Evolutionary conservation across 1,284 basidiomycete species (phyloP), one percentile per base, ranked within the genome.

Genomic region (Naganishia sp.): DNA sequence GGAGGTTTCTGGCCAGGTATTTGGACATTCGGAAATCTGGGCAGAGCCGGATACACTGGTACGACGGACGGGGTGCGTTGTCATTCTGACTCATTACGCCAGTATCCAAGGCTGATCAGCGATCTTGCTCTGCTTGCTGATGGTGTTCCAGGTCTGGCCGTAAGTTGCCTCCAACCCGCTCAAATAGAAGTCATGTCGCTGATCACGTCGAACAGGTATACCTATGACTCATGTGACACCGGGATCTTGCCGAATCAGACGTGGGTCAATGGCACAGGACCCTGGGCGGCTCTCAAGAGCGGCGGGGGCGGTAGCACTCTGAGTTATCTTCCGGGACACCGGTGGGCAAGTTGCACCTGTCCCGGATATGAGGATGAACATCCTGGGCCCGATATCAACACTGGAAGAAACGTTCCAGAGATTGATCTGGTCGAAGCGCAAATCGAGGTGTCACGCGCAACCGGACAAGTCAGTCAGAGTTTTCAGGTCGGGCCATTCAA

Each of bases 341-440:
- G 86, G 82, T 63, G 84, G 81, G 71, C 71, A 42, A 65, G 80
- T 50, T 77, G 83, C 73, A 83, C 82, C 0, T 84, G 87, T 70
- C 75, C 83, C 0, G 83, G 83, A 11, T 61, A 61, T 47, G 58
- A 61, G 11, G 82, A 83, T 23, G 85, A 86, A 69, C 87, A 89
- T 72, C 87, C 87, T 2, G 87, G 87, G 0, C 87, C 87, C 1
- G 76, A 72, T 28, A 80, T 82, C 41, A 73, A 70, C 35, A 76
- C 77, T 23, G 87, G 86, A 7, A 81, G 87, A 25, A 79, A 83
- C 31, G 84, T 83, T 0, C 87, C 87, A 13, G 87, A 89, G 73
- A 87, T 88, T 71, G 87, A 89, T 73, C 76, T 88, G 65, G 77
- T 88, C 70, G 87, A 88, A 74, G 85, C 84, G 0, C 85, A 86